These are phyloP conservation scores for Fagopyrum tataricum DNA, from an alignment of 148 eudicot species.

Conservation along the genomic window DNA sequence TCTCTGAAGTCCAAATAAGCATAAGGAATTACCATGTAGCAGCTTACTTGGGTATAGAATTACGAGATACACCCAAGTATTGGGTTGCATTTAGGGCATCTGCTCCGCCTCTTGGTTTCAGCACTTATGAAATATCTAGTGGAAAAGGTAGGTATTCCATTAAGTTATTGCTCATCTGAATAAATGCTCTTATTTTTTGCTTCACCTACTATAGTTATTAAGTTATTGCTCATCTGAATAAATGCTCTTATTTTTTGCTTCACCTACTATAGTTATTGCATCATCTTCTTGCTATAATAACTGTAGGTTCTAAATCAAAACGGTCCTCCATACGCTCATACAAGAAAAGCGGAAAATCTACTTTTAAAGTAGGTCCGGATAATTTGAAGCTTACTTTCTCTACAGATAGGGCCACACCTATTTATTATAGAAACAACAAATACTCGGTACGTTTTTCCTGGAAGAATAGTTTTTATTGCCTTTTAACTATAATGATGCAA, in stretches of 20 bases:
- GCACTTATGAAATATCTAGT: conserved; percentile 47
- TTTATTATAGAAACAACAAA: conserved; percentile 34
- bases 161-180: conserved; percentile 3
- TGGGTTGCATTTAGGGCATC: conserved; percentile 68
- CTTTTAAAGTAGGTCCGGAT: conserved; percentile 52
- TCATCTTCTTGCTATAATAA: conserved; percentile 10
- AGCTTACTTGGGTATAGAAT: conserved; percentile 49
- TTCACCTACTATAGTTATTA: neutral
- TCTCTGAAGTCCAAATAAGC: conserved; percentile 42
- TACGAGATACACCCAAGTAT: conserved; percentile 36
- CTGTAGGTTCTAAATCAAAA: conserved; percentile 37
- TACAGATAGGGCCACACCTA: conserved; percentile 36
- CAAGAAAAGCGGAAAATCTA: conserved; percentile 26
- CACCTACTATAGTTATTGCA: neutral
- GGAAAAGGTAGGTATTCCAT: conserved; percentile 38
- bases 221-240: conserved; percentile 1
- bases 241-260: neutral
- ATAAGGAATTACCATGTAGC: conserved; percentile 42
- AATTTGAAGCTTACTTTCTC: conserved; percentile 42
- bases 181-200: neutral
- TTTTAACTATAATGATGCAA: too few species aligned
- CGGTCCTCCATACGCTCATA: conserved; percentile 34
- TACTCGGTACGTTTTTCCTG: conserved; percentile 34
- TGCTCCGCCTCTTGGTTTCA: conserved; percentile 77
- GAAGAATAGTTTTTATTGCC: too few species aligned